Percentiles rank a stretch among this genome's conserved stretches.
phyloP scores from a whole-genome alignment of 805 yeast species.

The Ogataea paraovalis region DNA sequence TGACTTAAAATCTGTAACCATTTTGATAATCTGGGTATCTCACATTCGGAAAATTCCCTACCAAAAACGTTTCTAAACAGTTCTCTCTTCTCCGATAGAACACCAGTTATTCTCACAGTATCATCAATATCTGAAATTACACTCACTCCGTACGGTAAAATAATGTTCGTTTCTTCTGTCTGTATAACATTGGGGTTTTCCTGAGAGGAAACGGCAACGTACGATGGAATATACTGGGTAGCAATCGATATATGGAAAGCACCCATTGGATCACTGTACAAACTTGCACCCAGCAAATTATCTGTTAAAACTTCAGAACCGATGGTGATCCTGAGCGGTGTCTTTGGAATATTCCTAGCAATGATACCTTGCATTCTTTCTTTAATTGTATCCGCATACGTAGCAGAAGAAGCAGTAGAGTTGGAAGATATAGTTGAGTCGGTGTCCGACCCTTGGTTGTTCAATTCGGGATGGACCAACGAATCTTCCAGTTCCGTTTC shows the following conservation, averaged over 20 bases:
- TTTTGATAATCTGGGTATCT: slow-evolving; percentile 65
- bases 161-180: slow-evolving; percentile 41
- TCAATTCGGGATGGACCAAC: slow-evolving; percentile 25
- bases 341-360: slow-evolving; percentile 58
- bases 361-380: slow-evolving; percentile 69
- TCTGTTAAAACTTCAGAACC: slow-evolving; percentile 43
- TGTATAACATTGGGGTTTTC: slow-evolving; percentile 45
- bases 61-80: slow-evolving; percentile 75
- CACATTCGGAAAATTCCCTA: slow-evolving; percentile 61
- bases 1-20: slow-evolving; percentile 60
- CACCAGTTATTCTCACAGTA: slow-evolving; percentile 87
- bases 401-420: slow-evolving; percentile 9
- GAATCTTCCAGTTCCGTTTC: slow-evolving; percentile 36
- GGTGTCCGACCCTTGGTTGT: slow-evolving; percentile 17
- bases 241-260: slow-evolving; percentile 51
- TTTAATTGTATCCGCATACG: slow-evolving; percentile 37
- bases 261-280: slow-evolving; percentile 65
- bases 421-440: slow-evolving; percentile 17
- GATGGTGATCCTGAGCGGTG: slow-evolving; percentile 50
- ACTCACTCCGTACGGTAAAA: slow-evolving; percentile 51
- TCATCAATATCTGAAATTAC: slow-evolving; percentile 93
- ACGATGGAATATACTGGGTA: slow-evolving; percentile 59
- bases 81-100: slow-evolving; percentile 80
- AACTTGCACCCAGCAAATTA: slow-evolving; percentile 29
- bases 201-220: slow-evolving; percentile 46